Base-by-base conservation (phyloP, 179 eudicot species). In the Heliamphora pulchella region DNA sequence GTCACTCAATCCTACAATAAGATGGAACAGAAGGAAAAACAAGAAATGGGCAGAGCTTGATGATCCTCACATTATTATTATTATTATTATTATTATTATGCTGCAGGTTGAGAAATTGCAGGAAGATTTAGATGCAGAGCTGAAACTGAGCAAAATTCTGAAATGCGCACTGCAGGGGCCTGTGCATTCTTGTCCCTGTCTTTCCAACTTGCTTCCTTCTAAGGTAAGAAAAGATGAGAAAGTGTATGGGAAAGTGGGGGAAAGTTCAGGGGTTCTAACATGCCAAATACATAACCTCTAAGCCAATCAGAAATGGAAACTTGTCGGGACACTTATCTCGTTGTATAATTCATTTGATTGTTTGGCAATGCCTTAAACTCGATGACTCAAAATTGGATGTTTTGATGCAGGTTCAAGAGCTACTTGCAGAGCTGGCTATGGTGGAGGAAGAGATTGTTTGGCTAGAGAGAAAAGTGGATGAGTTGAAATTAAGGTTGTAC, bases 91-190 rank as follows among this genome's bases (percentile, higher is more conserved):
- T 80, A n/a, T 74, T 31, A 1, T 78, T 31, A 31, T 57, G 47
- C 8, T 76, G 81, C 89, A 94, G 97, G 97, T 95, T 50, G 89
- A 88, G 82, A 89, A 88, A 82, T 80, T 95, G 86, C 87, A 92
- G 76, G 86, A 84, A 74, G 93, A 88, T 41, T 81, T 93, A 11
- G 85, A 86, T 57, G 91, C 85, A 80, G 95, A 95, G 86, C 83
- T 91, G 75, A 88, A 89, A 71, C 59, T 93, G 53, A 91, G 84
- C 58, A 83, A 82, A 54, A 83, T 93, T 51, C 74, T 95, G 86
- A 86, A 83, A 31, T 87, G 84, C 81, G 97, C 97, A 59, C 77
- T 91, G 67, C 82, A 83, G 72, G 91, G 90, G 44, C 91, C 94
- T 18, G 78, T 88, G 58, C 90, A 86, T 71, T 90, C 94, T 20